A percentile compares a stretch with the other conserved stretches of the same genome.
Evolutionary conservation across 257 asterid species (phyloP).

Genomic region (Striga asiatica): DNA sequence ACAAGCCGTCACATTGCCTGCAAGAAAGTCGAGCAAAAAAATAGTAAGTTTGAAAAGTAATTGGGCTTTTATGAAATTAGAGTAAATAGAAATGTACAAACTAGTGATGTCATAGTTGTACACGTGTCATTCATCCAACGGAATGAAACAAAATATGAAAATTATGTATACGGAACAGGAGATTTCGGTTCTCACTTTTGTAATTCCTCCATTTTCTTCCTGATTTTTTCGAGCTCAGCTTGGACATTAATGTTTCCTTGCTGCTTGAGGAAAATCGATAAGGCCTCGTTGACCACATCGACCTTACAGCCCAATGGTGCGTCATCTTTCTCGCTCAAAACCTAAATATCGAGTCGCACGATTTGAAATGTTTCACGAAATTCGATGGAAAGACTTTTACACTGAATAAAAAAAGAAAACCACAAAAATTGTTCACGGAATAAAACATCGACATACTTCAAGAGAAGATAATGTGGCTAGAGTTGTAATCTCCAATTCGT

Average conservation of each 20-base stretch:
- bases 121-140: background rate
- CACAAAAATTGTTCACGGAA: background rate
- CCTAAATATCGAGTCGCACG: slow-evolving; percentile 18
- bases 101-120: too few species aligned
- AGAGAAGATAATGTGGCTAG: slow-evolving; percentile 65
- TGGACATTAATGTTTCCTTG: slow-evolving; percentile 33
- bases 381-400: too few species aligned
- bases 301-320: slow-evolving; percentile 11
- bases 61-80: too few species aligned
- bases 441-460: slow-evolving; percentile 28
- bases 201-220: slow-evolving; percentile 51
- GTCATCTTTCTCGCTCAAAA: slow-evolving; percentile 25
- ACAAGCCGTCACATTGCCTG: slow-evolving; percentile 50
- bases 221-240: slow-evolving; percentile 58
- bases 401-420: background rate
- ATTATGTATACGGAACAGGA: background rate
- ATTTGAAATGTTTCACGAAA: too few species aligned
- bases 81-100: too few species aligned
- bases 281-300: slow-evolving; percentile 42
- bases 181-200: slow-evolving; percentile 30
- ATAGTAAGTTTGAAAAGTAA: too few species aligned
- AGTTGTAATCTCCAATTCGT: slow-evolving; percentile 57
- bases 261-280: slow-evolving; percentile 38
- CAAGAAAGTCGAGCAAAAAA: background rate
- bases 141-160: background rate